Percentiles rank a stretch among this genome's conserved stretches.
phyloP scores from a whole-genome alignment of 805 yeast genomes.

The Zygosaccharomyces gambellarensis region DNA sequence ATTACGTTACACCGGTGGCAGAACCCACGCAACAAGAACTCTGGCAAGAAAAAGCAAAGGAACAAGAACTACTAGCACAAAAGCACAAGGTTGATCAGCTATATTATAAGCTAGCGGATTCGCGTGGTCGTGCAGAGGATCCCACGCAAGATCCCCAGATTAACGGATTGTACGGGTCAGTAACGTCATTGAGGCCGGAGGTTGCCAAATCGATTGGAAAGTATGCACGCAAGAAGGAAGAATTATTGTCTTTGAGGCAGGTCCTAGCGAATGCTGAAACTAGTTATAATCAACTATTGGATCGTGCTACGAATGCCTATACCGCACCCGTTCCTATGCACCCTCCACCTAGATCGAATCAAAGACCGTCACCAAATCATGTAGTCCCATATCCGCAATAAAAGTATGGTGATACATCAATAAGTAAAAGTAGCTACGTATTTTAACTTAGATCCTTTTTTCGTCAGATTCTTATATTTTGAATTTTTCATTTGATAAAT shows the following conservation, averaged over 20 bases:
- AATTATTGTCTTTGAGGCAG: conserved; percentile 62
- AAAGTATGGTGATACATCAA: neutral
- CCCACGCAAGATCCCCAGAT: conserved; percentile 58
- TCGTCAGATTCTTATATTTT: neutral
- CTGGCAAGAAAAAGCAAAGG: conserved; percentile 45
- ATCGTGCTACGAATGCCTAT: conserved; percentile 39
- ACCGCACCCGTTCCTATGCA: conserved; percentile 14
- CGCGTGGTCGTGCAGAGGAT: conserved; percentile 32
- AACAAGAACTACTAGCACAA: conserved; percentile 49
- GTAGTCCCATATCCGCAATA: conserved; percentile 1
- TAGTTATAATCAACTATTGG: conserved; percentile 64
- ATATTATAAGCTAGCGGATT: conserved; percentile 31
- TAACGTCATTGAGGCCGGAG: conserved; percentile 68
- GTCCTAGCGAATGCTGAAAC: conserved; percentile 66
- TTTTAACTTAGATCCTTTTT: too few species aligned
- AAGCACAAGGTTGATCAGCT: conserved; percentile 64
- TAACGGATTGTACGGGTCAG: conserved; percentile 64
- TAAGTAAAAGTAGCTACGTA: neutral
- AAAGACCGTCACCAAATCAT: conserved; percentile 2
- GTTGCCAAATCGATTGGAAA: conserved; percentile 73
- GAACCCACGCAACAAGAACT: conserved; percentile 62
- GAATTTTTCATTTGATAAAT: neutral
- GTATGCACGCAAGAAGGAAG: conserved; percentile 72
- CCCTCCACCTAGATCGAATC: conserved; percentile 4
- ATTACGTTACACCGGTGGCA: conserved; percentile 77